phyloP scores from a whole-genome alignment of 2,329 filamentous ascomycete species.

The Fusarium nelsonii region DNA sequence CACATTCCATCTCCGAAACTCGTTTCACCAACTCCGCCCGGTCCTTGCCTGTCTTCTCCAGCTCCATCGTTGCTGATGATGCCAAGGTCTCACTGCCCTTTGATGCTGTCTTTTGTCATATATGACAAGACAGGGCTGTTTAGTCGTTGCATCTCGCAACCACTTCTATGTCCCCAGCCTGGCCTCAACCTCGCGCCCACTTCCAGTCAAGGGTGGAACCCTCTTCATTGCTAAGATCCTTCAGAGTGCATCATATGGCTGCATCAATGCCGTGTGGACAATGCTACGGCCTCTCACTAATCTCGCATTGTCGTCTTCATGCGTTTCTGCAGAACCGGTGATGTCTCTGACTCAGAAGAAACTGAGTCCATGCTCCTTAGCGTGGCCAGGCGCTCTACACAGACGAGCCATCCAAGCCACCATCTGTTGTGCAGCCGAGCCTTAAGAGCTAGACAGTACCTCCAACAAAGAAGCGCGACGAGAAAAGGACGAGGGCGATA shows the following conservation, averaged over 20 bases:
- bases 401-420: constrained; percentile 21
- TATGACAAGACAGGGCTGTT: constrained; percentile 7
- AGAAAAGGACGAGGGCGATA: not conserved
- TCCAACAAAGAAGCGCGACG: not conserved
- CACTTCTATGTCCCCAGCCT: constrained; percentile 18
- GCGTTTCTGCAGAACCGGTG: constrained; percentile 29
- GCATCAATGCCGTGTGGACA: not conserved
- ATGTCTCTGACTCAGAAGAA: constrained; percentile 38
- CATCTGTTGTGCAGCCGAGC: constrained; percentile 12
- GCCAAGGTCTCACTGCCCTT: constrained; percentile 18
- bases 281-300: constrained; percentile 8
- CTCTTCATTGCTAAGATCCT: constrained; percentile 12
- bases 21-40: not conserved
- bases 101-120: constrained; percentile 13
- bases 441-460: not conserved
- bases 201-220: constrained; percentile 15
- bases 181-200: constrained; percentile 40
- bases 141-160: constrained; percentile 29
- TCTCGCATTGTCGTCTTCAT: constrained; percentile 21
- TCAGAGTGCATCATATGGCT: constrained; percentile 20
- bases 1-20: constrained; percentile 3
- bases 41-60: constrained; percentile 2
- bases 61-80: not conserved
- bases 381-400: constrained; percentile 14
- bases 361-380: constrained; percentile 29